Evolutionary conservation across 441 rosid species (phyloP), one percentile per base, ranked within the genome.

Genomic region (Corymbia citriodora): DNA sequence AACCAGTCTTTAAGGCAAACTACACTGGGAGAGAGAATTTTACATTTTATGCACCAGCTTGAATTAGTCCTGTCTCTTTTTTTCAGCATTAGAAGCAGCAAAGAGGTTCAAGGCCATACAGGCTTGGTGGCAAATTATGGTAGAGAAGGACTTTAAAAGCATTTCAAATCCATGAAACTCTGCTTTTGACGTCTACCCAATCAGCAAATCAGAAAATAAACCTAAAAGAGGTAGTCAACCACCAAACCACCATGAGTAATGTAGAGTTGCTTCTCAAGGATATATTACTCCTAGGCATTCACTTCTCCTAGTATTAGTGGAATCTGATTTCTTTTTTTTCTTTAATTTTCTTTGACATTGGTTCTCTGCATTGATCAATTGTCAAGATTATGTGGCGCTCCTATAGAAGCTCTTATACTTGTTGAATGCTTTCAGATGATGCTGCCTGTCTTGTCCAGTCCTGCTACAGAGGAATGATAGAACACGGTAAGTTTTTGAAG

Each of bases 101-200:
- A 95, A 92, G 90, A 97, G 92, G 90, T 98, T 96, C 93, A 95
- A 93, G 91, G 97, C 96, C 81, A 95, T 98, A 87, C 96, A 95
- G 92, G 95, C 97, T 90, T 97, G 99, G 99, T 98, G 99, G 99
- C 98, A 92, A 93, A 96, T 94, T 86, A 96, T 97, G 99, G 96
- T 97, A 59, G 97, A 92, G 92, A 92, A 91, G 91, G 96, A 93
- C 92, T 93, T 91, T 83, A 92, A 31, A 81, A 90, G 93, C 33
- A 33, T 90, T 90, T 89, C 90, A 70, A 94, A 93, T 92, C 88
- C 94, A 92, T 90, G 74, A 88, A 82, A 72, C 89, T 89, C 93
- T 90, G 90, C 92, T 89, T 90, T 88, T 88, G 92, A 91, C 88
- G 57, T 57, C 92, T 63, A 85, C 57, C 91, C 94, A 93, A 89